phyloP scores from a whole-genome alignment of 495 filamentous ascomycete genomes.

The Lophiostoma macrostomum region DNA sequence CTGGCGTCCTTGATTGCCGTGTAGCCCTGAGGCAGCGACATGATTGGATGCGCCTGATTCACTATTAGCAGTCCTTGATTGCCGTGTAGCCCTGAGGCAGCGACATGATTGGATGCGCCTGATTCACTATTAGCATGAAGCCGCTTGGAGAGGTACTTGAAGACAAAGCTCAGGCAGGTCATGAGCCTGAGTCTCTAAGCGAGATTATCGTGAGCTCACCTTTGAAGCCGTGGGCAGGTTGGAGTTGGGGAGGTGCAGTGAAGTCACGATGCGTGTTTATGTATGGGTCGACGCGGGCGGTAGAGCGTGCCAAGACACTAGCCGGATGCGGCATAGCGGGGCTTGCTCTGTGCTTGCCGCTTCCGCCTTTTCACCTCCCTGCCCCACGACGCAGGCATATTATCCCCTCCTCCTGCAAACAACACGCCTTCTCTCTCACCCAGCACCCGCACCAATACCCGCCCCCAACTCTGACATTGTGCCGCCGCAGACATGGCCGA shows the following conservation, averaged over 20 bases:
- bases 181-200: background rate
- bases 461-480: background rate
- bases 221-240: background rate
- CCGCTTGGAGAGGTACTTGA: too few relatives aligned
- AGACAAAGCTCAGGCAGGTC: too few relatives aligned
- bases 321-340: background rate
- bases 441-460: constrained; percentile 24
- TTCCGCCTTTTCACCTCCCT: constrained; percentile 26
- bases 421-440: constrained; percentile 33
- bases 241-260: too few relatives aligned
- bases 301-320: constrained; percentile 9
- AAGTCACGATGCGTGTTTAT: too few relatives aligned
- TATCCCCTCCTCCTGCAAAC: constrained; percentile 25
- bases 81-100: constrained; percentile 17
- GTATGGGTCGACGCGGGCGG: background rate
- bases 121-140: too few relatives aligned
- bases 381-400: constrained; percentile 18
- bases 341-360: constrained; percentile 15
- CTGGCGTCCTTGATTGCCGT: constrained; percentile 21
- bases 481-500: constrained; percentile 73
- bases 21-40: constrained; percentile 23
- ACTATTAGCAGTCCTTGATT: too few relatives aligned
- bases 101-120: constrained; percentile 22
- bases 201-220: background rate
- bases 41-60: too few relatives aligned